These are phyloP conservation scores for Aspergillus terreus DNA, from an alignment of 2,329 filamentous ascomycete genomes.

Conservation along the genomic window DNA sequence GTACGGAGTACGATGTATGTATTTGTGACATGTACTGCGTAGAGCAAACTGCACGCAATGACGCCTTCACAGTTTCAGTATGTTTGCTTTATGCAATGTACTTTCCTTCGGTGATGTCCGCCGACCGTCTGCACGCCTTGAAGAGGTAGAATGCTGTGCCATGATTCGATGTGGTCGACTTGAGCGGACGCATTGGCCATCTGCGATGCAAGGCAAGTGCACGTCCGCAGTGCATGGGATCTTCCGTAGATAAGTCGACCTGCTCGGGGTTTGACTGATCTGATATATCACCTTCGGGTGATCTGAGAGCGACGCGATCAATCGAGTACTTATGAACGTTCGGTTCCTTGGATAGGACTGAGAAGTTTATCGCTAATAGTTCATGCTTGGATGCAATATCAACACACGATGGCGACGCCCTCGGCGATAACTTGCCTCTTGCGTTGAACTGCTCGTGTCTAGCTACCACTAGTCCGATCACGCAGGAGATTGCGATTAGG, in stretches of 20 bases:
- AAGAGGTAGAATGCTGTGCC: not conserved
- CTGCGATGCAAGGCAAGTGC: not conserved
- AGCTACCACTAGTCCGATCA: no score
- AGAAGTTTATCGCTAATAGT: not conserved
- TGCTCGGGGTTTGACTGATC: not conserved
- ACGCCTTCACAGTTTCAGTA: not conserved
- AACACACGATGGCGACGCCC: no score
- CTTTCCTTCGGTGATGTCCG: not conserved
- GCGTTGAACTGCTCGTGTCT: no score
- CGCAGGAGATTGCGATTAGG: no score
- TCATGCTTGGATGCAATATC: not conserved
- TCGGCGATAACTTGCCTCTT: no score
- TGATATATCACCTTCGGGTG: not conserved
- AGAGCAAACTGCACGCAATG: not conserved
- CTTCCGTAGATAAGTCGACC: conserved; percentile 4
- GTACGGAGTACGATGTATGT: not conserved
- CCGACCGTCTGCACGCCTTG: not conserved
- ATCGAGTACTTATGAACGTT: not conserved
- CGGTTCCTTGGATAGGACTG: not conserved
- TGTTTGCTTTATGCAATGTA: not conserved
- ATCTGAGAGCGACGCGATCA: not conserved
- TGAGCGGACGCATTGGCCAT: no score
- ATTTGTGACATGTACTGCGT: not conserved
- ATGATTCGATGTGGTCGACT: not conserved
- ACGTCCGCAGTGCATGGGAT: not conserved